Base-by-base conservation (phyloP, 345 rosid genomes). In the Eutrema yunnanense region DNA sequence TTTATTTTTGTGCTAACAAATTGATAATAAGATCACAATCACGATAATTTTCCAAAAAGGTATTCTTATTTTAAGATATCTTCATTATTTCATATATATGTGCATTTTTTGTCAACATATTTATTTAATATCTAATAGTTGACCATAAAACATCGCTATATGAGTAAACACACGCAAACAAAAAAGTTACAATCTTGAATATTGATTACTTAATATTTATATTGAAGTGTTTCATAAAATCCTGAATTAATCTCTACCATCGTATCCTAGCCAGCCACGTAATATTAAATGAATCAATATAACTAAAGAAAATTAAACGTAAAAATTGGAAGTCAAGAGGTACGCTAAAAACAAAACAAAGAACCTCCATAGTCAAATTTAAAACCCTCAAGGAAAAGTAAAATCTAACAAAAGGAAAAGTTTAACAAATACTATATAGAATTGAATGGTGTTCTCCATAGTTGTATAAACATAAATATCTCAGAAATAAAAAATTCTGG, bases 181-280 rank as follows among this genome's bases (percentile, higher is more conserved):
- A 43, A 68, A 48, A 47, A 27, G 19, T 36, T 69, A 6, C 49
- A n/a, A 37, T 70, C 73, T 59, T 48, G 41, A 48, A 59, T 59
- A 59, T 27, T 68, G 26, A 57, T 19, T 33, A 19, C 62, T 19
- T 42, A 54, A 52, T 56, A 32, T 36, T 56, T 13, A 37, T 59
- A 47, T 8, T 38, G 32, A 49, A 27, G 37, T 68, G 33, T 6
- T 68, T 46, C 42, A 42, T 67, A 27, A 68, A 3, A 43, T 14
- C 8, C 9, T 43, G 26, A 68, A 22, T 57, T 58, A 47, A 26
- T 10, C 5, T 58, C 14, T 56, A 69, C 48, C 48, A 2, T 37
- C 12, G 41, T 37, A 22, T 59, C 36, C 52, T 50, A 61, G 43
- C 46, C 54, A 62, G 12, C 46, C 69, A 43, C 62, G 29, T 38